Evolutionary conservation across 495 filamentous ascomycete genomes (phyloP), one percentile per base, ranked within the genome.

Genomic region (Talaromyces liani): DNA sequence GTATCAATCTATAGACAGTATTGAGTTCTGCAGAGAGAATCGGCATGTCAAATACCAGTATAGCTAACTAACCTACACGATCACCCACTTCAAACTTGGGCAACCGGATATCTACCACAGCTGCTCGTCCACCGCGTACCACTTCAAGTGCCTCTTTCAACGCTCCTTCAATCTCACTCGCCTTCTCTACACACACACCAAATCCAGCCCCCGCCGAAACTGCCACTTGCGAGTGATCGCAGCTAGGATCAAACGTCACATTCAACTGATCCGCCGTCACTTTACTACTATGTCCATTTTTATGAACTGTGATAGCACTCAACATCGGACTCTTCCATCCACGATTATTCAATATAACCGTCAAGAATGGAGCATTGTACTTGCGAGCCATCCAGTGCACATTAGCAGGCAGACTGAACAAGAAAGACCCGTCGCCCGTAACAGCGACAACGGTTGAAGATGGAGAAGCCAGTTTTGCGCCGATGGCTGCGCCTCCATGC

Each of bases 321-420:
- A 41, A 16, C 36, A 41, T 41, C 14, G 36, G 36, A 41, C 36
- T 41, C 36, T 63, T 63, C 66, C 66, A 68, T 24, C 67, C 65
- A 6, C 65, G 63, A 51, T 74, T 72, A 56, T 74, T 74, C 58
- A 72, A 31, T n/a, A 72, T 67, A 14, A 72, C 59, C 6, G 72
- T 74, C 31, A 74, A 47, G 34, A 72, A 64, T 18, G 70, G 70
- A 34, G 36, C 36, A 41, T 41, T 41, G 14, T 41, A 16, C 14
- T 41, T 41, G 36, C 36, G 36, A 1, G 36, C 36, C 36, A 41
- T 41, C 36, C 36, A 41, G 36, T 41, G 36, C 4, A 41, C 36
- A 3, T 41, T 41, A 3, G 33, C 33, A 0, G 33, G 33, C 1
- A 36, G 33, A 36, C 33, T 36, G 14, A 41, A 41, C 36, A 41